Base-by-base conservation (phyloP, 2,329 filamentous ascomycete genomes). In the Aspergillus tanneri region DNA sequence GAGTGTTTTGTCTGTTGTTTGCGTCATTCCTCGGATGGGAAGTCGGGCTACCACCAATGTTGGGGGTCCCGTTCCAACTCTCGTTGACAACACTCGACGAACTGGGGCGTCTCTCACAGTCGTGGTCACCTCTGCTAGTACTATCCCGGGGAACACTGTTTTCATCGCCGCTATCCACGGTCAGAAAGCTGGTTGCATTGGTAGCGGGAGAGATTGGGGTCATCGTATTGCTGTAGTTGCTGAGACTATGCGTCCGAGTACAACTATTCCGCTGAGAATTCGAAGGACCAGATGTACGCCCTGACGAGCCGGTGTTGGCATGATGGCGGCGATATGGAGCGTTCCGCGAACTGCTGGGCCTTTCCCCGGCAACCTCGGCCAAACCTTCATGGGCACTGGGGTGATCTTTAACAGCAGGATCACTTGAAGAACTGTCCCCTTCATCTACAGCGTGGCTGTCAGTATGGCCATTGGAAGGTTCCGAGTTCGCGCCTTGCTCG, bases 151-250 rank as follows among this genome's bases (percentile, higher is more conserved):
- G 52, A 25, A 55, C 43, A 2, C 61, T 62, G 39, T 68, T 69
- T 38, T 73, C 71, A 27, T 73, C 71, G 18, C 65, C 58, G 39
- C 70, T 72, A 37, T 73, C 70, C 22, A 66, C 64, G 11, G 68
- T 71, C 24, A 73, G 57, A 22, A 73, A 66, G 48, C 72, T 74
- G 25, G 72, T 72, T 14, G 71, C 71, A 48, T 74, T 73, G n/a
- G 72, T 74, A 9, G 67, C 64, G 1, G 69, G 70, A 5, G 71
- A 73, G 4, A 70, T 66, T 1, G 71, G 69, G 1, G 71, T 70
- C 59, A 69, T 67, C 11, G 64, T 70, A 49, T 72, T 72, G 41
- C 71, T 72, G 49, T 72, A 69, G 4, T 69, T 69, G 52, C 71
- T 70, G 46, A 67, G 57, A 47, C 69, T 72, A 44, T 72, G 69